A percentile compares a stretch with the other conserved stretches of the same genome.
Evolutionary conservation across 306 rosid species (phyloP).

Genomic region (Calophaca sinica): DNA sequence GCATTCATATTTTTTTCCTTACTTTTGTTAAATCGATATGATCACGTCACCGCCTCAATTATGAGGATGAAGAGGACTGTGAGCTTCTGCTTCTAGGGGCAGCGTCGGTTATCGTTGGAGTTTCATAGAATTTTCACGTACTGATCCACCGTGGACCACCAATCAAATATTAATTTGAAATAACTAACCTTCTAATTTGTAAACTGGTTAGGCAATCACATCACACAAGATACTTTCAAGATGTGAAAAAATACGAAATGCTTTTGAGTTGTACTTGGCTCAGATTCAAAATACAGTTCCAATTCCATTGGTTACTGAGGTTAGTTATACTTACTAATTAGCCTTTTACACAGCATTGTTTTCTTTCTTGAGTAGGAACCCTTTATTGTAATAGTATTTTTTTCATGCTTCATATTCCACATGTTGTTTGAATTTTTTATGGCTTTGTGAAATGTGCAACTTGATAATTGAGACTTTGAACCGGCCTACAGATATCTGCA

Average conservation of each 20-base stretch:
- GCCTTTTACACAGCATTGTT: neutral
- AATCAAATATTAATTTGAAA: neutral
- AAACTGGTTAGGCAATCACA: slow-evolving; percentile 57
- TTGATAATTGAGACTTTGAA: slow-evolving; percentile 15
- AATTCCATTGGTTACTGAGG: slow-evolving; percentile 60
- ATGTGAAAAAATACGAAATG: slow-evolving; percentile 54
- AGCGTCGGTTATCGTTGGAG: no score
- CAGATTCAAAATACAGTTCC: slow-evolving; percentile 63
- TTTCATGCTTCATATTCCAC: neutral
- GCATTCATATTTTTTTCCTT: no score
- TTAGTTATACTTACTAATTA: slow-evolving; percentile 38
- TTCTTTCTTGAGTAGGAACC: slow-evolving; percentile 16
- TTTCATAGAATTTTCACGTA: no score
- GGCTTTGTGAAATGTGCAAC: neutral
- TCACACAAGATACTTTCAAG: slow-evolving; percentile 55
- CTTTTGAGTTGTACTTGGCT: slow-evolving; percentile 52
- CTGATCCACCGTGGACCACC: no score
- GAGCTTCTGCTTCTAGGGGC: no score
- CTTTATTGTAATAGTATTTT: neutral
- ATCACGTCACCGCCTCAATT: no score
- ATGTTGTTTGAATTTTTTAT: neutral
- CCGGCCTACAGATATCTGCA: slow-evolving; percentile 59
- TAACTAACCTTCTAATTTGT: slow-evolving; percentile 32
- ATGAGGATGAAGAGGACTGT: no score
- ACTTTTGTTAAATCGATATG: no score